Base-by-base conservation (phyloP, 75 land plant species). In the Cryptomeria japonica region DNA sequence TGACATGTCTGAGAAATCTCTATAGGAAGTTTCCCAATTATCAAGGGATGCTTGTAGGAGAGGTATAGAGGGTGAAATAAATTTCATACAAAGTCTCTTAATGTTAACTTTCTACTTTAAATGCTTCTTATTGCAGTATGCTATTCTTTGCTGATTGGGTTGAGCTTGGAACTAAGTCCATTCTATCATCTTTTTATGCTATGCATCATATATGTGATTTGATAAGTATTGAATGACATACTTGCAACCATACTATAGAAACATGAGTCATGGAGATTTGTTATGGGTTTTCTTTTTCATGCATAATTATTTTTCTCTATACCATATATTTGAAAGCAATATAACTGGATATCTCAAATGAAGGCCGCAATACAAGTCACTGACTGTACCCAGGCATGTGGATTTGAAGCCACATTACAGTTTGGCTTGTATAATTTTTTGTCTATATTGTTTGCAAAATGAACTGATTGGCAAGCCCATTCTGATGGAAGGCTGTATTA, bases 101-200 rank as follows among this genome's bases (percentile, higher is more conserved):
- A 51, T 51, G 55, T 51, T n/a, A n/a, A n/a, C n/a, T n/a, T n/a
- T n/a, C n/a, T n/a, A n/a, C n/a, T n/a, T n/a, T n/a, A n/a, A n/a
- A n/a, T n/a, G n/a, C n/a, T n/a, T 80, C 1, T 80, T 41, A 9
- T 41, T 78, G 37, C 16, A 13, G 16, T 80, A 41, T 82, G 32
- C 84, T 41, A n/a, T 82, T 82, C 51, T 82, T 46, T 82, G 47
- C 84, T 82, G 84, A 82, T 46, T 44, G 84, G 53, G 32, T 82
- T 46, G 31, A 13, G 51, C 84, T 44, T 46, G 9, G 22, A 46
- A 46, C 84, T 82, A 82, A 82, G 42, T 46, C 37, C 46, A 22
- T 41, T 80, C n/a, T 80, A 16, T 80, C 49, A 39, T 80, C 28
- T 80, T 9, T 31, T 72, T 72, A 72, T 44, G 83, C 12, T 0